These are phyloP conservation scores for Coelastrella sp. DNA, from an alignment of 139 green algal species.

Conservation along the genomic window DNA sequence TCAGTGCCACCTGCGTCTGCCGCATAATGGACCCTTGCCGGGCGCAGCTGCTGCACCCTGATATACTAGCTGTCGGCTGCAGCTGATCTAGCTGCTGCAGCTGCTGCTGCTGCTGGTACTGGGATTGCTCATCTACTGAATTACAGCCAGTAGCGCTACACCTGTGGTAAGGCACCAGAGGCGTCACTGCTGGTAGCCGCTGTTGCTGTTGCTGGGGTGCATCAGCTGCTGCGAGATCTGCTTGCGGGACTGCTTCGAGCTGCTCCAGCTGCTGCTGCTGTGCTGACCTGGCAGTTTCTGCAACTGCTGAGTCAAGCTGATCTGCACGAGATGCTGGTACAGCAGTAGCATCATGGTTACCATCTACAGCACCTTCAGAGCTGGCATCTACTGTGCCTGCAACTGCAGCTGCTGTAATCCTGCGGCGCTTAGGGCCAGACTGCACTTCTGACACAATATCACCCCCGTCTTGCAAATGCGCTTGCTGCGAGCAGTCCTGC, in stretches of 20 bases:
- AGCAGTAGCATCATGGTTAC: background rate
- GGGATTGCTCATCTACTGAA: background rate
- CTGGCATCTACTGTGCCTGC: background rate
- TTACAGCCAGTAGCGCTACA: constrained; percentile 21
- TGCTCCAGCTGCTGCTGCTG: background rate
- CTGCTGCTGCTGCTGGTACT: constrained; percentile 1
- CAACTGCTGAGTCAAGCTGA: background rate
- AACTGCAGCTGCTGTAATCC: background rate
- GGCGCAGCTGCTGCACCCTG: background rate
- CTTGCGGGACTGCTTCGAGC: no score
- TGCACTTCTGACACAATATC: constrained; percentile 3
- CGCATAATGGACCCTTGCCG: constrained; percentile 47
- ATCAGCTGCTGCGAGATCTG: background rate
- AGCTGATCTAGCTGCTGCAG: background rate
- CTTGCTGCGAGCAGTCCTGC: constrained; percentile 19
- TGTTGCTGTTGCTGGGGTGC: background rate
- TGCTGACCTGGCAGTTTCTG: background rate
- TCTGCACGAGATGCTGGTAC: background rate
- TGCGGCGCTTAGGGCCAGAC: background rate
- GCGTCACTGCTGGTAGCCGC: background rate
- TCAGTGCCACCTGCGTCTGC: constrained; percentile 60
- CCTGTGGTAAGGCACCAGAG: background rate
- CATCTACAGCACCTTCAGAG: background rate
- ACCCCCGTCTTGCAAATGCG: constrained; percentile 3
- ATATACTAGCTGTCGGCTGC: background rate